Base-by-base conservation (phyloP, 306 rosid species). In the Oxytropis ochrocephala region DNA sequence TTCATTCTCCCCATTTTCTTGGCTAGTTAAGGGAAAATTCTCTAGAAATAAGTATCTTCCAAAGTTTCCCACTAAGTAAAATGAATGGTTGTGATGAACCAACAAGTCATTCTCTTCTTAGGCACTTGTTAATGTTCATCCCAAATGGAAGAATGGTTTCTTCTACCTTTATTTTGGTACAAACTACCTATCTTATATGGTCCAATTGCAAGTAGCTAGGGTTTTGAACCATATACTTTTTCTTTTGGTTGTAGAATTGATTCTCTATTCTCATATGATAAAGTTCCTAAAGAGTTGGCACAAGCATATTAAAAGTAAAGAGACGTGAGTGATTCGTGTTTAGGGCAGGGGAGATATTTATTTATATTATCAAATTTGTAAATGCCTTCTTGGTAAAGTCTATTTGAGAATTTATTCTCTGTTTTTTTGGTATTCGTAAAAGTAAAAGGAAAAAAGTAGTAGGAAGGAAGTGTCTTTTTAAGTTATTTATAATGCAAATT, bases 131-230 rank as follows among this genome's bases (percentile, higher is more conserved):
- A 59, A 53, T 73, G 74, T 69, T 71, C 53, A 57, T 44, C 74
- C 76, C 64, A 52, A 75, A 81, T 76, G 67, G 43, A 69, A 60
- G 59, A 46, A 64, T 48, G 35, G 73, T 62, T 12, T 6, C 62
- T 48, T 67, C 71, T 44, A 43, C 62, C 62, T 60, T 64, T 35
- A 3, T 11, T 52, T 75, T 8, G 67, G 43, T 48, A 71, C 47
- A 64, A 71, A 64, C 68, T 54, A 65, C 78, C 39, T 70, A 74
- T 57, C 65, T 65, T 75, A 47, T n/a, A 82, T 87, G 94, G 95
- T 83, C 85, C 83, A 70, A 39, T 24, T 24, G 29, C 29, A 24
- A 39, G 35, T 70, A 77, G n/a, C n/a, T n/a, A n/a, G 51, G 46
- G 41, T 72, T 75, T 57, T 73, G 69, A 76, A 65, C 70, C 55